Base-by-base conservation (phyloP, 2,329 filamentous ascomycete species). In the Alternaria ventricosa region DNA sequence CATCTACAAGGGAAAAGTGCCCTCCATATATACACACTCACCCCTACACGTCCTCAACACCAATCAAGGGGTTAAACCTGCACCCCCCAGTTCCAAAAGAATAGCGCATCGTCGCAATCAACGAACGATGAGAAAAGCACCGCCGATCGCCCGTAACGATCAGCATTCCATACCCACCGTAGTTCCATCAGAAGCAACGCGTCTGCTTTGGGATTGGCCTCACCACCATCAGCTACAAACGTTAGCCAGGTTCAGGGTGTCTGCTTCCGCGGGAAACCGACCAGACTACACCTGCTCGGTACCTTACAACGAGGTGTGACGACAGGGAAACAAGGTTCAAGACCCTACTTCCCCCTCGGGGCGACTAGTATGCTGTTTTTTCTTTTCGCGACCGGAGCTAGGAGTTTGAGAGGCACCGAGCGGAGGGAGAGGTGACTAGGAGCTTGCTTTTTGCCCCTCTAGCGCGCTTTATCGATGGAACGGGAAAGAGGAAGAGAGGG, bases 301-400 rank as follows among this genome's bases (percentile, higher is more conserved):
- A 53, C 49, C 49, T 53, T 33, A 53, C 20, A 41, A 53, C 36
- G 36, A 36, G 30, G 36, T 53, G 49, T 53, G 49, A 51, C 49
- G 49, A 53, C 49, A 53, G 49, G 49, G 30, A 53, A 53, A 53
- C 30, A 53, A 53, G 49, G 49, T 53, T 53, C 49, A 53, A 53
- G 28, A 53, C 49, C 49, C 49, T 53, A 53, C 49, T 53, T 53
- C 20, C 30, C 49, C 49, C 49, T 36, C 49, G 20, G 49, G 49
- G 30, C 49, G 49, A 53, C 49, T 53, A 53, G 30, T 13, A 25
- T 11, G 30, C 49, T 53, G 49, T 30, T 45, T 53, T 53, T 53
- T 41, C 36, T 41, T 53, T 53, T 53, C 23, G 49, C 20, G 30
- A 53, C 15, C 9, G n/a, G n/a, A 41, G 49, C 49, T 53, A 25